Evolutionary conservation across 73 alveolate genomes (phyloP), one percentile per base, ranked within the genome.

Genomic region (Breviolum minutum): DNA sequence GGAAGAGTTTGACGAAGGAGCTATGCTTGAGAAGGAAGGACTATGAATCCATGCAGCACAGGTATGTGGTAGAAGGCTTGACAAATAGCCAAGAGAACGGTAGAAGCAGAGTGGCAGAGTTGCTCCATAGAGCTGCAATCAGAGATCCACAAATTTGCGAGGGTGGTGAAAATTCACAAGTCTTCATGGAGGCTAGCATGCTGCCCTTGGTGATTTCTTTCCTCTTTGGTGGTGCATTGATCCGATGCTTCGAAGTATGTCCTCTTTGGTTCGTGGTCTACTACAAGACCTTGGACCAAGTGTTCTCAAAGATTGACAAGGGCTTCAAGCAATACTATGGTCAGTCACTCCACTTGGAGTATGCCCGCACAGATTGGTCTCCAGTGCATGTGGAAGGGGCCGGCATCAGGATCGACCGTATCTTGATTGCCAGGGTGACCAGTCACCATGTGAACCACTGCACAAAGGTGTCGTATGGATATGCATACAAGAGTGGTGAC

Each of bases 311-410:
- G 92, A 93, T 93, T 87, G 98, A 93, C 98, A 93, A 93, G 69
- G 98, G 92, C 93, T 93, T 93, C 92, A 93, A 93, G 82, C 83
- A 87, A 92, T 93, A 93, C 82, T 93, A 93, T 20, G 98, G 98
- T 71, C 91, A 74, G 90, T 74, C 98, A 40, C 92, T 93, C 82
- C 98, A 93, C 70, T 48, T 93, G 80, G 98, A 93, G 92, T 93
- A 93, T 63, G 98, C 98, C 8, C 91, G 98, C 60, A 93, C 98
- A 3, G 98, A 93, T 64, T 93, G 98, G 98, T 77, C 92, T 63
- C 98, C 98, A 27, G 98, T 93, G 73, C 98, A 93, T 27, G 98
- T 93, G 64, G 98, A 90, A 26, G 98, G 79, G 85, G 98, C 98
- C 11, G 98, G 98, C 24, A 93, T 93, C 77, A 86, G 98, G 32